These are phyloP conservation scores for Colletotrichum acutatum DNA, from an alignment of 2,329 filamentous ascomycete genomes.

Conservation along the genomic window DNA sequence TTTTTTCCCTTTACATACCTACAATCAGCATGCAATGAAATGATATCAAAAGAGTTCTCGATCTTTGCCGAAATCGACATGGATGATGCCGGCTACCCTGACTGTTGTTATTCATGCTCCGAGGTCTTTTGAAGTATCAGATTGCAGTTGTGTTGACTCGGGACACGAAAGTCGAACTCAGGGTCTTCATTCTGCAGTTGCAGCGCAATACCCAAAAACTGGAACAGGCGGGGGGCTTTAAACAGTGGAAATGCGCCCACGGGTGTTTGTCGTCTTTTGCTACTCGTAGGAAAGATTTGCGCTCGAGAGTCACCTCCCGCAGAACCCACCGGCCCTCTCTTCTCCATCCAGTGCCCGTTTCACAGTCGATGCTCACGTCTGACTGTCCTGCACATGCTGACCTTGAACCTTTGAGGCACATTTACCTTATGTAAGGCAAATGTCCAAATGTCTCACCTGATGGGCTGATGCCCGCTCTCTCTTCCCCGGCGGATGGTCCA, in stretches of 20 bases:
- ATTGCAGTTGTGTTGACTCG: neutral
- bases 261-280: neutral
- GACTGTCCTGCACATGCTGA: neutral
- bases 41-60: slow-evolving; percentile 15
- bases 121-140: neutral
- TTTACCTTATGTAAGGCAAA: neutral
- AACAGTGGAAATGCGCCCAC: neutral
- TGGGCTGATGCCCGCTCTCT: neutral
- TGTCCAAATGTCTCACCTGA: neutral
- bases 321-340: slow-evolving; percentile 17
- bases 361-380: neutral
- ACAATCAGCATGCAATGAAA: slow-evolving; percentile 34
- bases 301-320: neutral
- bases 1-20: slow-evolving; percentile 33
- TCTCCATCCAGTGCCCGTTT: slow-evolving; percentile 20
- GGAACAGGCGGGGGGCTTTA: neutral
- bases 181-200: neutral
- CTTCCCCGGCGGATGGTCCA: slow-evolving; percentile 1
- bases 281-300: slow-evolving; percentile 11
- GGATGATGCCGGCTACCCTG: slow-evolving; percentile 21
- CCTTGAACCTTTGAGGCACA: neutral
- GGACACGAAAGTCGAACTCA: neutral
- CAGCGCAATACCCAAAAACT: neutral
- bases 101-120: neutral
- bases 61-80: neutral